Percentiles rank a stretch among this genome's conserved stretches.
Conservation (phyloP, 164 flowering plant genomes). For the Berberis vulgaris region DNA sequence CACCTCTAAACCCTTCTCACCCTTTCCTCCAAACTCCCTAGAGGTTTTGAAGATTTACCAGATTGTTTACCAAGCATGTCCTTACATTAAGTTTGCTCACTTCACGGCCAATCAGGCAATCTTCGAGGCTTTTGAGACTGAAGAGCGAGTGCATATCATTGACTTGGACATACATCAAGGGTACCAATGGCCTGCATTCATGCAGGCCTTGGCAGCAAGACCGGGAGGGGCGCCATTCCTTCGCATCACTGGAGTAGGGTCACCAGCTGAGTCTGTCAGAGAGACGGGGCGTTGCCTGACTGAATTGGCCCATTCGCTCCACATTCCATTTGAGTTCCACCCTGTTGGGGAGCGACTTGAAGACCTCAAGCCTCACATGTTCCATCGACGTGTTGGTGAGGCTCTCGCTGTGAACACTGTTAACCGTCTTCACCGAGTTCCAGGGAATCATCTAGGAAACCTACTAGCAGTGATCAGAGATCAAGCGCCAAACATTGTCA, state of each 20-base stretch:
- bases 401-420: slow-evolving; percentile 62
- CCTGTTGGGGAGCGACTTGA: slow-evolving; percentile 54
- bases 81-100: slow-evolving; percentile 68
- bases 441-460: slow-evolving; percentile 33
- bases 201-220: slow-evolving; percentile 69
- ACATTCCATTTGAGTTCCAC: slow-evolving; percentile 64
- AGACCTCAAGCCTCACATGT: slow-evolving; percentile 60
- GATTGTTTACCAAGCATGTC: slow-evolving; percentile 70
- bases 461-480: slow-evolving; percentile 52
- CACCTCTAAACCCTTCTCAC: slow-evolving; percentile 23
- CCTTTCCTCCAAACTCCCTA: slow-evolving; percentile 39
- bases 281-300: slow-evolving; percentile 56
- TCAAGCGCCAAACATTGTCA: slow-evolving; percentile 65
- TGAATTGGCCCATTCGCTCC: slow-evolving; percentile 52
- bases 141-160: slow-evolving; percentile 61
- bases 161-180: slow-evolving; percentile 74
- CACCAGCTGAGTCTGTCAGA: slow-evolving; percentile 28
- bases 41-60: slow-evolving; percentile 59
- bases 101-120: slow-evolving; percentile 85
- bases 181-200: slow-evolving; percentile 81
- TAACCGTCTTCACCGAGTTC: slow-evolving; percentile 52
- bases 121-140: slow-evolving; percentile 62
- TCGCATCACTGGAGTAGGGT: slow-evolving; percentile 66
- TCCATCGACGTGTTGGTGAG: slow-evolving; percentile 62
- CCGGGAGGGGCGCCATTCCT: slow-evolving; percentile 59